Conservation (phyloP, 768 basidiomycete genomes). For the Nidularia pulvinata region DNA sequence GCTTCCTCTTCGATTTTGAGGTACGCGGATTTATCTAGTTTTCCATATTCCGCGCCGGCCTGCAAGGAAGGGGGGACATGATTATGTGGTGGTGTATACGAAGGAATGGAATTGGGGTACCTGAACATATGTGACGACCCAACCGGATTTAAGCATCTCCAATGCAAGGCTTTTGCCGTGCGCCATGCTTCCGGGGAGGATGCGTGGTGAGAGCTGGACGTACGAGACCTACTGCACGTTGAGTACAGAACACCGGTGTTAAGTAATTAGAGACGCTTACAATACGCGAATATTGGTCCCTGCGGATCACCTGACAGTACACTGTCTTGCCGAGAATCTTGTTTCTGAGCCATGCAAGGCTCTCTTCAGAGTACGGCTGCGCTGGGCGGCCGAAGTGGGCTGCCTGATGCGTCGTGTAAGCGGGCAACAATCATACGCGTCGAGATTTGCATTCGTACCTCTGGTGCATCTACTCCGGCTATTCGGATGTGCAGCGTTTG, state of each 20-base stretch:
- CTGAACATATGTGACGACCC: slow-evolving; percentile 76
- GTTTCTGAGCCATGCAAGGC: slow-evolving; percentile 67
- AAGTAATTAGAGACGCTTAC: slow-evolving; percentile 46
- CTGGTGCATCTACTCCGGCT: slow-evolving; percentile 92
- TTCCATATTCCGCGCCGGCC: slow-evolving; percentile 79
- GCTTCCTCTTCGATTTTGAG: slow-evolving; percentile 63
- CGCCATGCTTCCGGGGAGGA: slow-evolving; percentile 50
- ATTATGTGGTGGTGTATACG: no score
- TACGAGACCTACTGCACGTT: slow-evolving; percentile 74
- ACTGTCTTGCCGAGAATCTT: slow-evolving; percentile 58
- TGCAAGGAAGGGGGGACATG: no score
- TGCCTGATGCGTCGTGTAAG: no score
- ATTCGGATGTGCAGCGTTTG: slow-evolving; percentile 88
- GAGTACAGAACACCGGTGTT: neutral
- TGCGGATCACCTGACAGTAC: slow-evolving; percentile 69
- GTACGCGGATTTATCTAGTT: slow-evolving; percentile 63
- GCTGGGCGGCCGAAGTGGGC: slow-evolving; percentile 82
- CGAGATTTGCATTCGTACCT: no score
- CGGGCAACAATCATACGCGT: no score
- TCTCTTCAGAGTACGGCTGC: slow-evolving; percentile 77
- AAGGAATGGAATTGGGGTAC: no score
- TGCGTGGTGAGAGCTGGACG: slow-evolving; percentile 48
- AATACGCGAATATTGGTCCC: slow-evolving; percentile 87
- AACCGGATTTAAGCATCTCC: slow-evolving; percentile 82
- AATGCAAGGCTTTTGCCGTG: slow-evolving; percentile 51